Evolutionary conservation across 495 filamentous ascomycete genomes (phyloP), one percentile per base, ranked within the genome.

Genomic region (Neurospora sp.): DNA sequence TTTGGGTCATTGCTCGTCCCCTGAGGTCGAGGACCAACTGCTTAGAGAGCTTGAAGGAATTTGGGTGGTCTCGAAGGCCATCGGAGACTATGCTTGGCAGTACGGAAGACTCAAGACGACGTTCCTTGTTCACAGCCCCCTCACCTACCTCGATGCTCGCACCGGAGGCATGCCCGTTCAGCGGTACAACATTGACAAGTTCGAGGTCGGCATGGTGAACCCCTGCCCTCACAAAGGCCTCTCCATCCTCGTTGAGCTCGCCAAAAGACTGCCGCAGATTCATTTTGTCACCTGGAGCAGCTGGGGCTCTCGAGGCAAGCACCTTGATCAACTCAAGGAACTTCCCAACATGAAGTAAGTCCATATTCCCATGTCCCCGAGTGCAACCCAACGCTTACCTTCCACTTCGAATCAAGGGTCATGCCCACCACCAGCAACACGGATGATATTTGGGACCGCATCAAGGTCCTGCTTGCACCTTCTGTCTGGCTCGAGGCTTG

Each of bases 401-500:
- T 71, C 40, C 23, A 18, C 20, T 11, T 70, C 20, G 41, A 27
- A 27, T 20, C 46, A n/a, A 81, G 79, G 23, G 70, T 81, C 14
- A 69, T 73, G 70, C 23, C 44, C 0, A 80, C 78, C 23, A 80
- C 79, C 4, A 18, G 39, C 7, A 74, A 81, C 38, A 80, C 78
- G 3, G 75, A 80, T 23, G 76, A 80, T 12, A 80, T 81, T 42
- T 81, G 79, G 79, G 78, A 80, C 37, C 70, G 76, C 39, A 80
- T 81, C 75, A 80, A 77, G 71, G 42, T 81, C 16, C 74, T 81
- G 12, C 71, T 81, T 9, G 78, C 74, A 6, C 79, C 79, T 1
- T 81, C 79, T 1, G 70, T 81, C 20, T 81, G 79, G 79, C 69
- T 74, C 11, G 79, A 81, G 59, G 79, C 79, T 0, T 81, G 79